Evolutionary conservation across 1,284 basidiomycete genomes (phyloP).

Genomic region (Leccinum subrobustum): DNA sequence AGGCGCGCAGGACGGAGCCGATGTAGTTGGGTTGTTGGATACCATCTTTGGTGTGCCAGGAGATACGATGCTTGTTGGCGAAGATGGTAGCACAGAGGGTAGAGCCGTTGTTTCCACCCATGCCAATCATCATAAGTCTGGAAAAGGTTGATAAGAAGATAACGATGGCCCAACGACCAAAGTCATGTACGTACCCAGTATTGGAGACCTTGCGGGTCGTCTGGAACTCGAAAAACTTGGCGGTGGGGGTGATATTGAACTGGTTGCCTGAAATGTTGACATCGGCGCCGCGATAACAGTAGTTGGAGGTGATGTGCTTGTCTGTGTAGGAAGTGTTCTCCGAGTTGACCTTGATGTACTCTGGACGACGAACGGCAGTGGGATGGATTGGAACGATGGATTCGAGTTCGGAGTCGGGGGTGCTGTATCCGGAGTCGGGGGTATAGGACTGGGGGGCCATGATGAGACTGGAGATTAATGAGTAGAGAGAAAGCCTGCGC

Average conservation of each 20-base stretch:
- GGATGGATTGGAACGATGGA: constrained; percentile 75
- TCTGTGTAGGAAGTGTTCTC: constrained; percentile 81
- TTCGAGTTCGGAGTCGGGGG: constrained; percentile 65
- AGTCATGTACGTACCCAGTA: constrained; percentile 73
- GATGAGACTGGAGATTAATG: constrained; percentile 41
- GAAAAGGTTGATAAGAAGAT: constrained; percentile 10
- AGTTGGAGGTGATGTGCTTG: constrained; percentile 82
- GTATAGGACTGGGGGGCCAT: constrained; percentile 54
- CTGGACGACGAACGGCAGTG: constrained; percentile 76
- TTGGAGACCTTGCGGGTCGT: constrained; percentile 86
- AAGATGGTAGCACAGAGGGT: constrained; percentile 94
- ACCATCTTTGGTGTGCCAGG: constrained; percentile 94
- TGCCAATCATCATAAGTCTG: constrained; percentile 94
- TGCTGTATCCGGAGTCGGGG: constrained; percentile 62
- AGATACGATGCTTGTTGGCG: constrained; percentile 94
- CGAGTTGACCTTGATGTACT: constrained; percentile 82
- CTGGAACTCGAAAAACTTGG: constrained; percentile 86
- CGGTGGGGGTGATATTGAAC: constrained; percentile 76
- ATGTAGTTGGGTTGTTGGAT: constrained; percentile 97
- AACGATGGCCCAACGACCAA: not conserved
- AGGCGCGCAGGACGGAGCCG: constrained; percentile 90
- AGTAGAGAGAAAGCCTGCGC: constrained; percentile 56
- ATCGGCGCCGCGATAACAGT: constrained; percentile 78
- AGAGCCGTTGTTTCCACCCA: constrained; percentile 97
- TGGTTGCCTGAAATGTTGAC: constrained; percentile 72